A percentile compares a stretch with the other conserved stretches of the same genome.
phyloP scores from a whole-genome alignment of 2,329 filamentous ascomycete genomes.

The Pseudocercospora pini-densiflorae region DNA sequence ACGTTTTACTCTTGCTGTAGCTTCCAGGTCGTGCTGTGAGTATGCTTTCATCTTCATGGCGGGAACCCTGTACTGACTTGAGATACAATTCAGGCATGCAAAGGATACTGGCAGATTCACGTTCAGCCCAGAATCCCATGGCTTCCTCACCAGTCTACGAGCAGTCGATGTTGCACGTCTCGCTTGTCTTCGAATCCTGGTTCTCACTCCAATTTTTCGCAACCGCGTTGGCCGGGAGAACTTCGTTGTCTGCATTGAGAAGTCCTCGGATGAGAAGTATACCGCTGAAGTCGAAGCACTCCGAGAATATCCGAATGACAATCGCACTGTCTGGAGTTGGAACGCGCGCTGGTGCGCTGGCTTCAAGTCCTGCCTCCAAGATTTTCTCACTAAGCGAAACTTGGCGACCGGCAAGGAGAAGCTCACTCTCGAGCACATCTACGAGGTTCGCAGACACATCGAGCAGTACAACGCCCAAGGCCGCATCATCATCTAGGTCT shows the following conservation, averaged over 20 bases:
- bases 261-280: not conserved
- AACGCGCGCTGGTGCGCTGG: not conserved
- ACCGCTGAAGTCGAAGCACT: not conserved
- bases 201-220: not conserved
- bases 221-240: not conserved
- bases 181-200: not conserved
- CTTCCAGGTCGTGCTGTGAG: not conserved
- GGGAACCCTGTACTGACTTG: not conserved
- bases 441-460: not conserved
- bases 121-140: not conserved
- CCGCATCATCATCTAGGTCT: no score
- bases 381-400: not conserved
- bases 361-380: not conserved
- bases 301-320: no score
- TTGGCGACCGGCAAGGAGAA: not conserved
- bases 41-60: not conserved
- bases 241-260: not conserved
- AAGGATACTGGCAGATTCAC: not conserved
- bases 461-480: not conserved
- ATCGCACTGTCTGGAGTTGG: no score
- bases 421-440: not conserved
- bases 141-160: not conserved
- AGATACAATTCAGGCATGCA: not conserved
- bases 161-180: not conserved
- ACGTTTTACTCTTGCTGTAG: not conserved